A percentile compares a stretch with the other conserved stretches of the same genome.
Conservation (phyloP, 1,284 basidiomycete species). For the Anthracocystis setariae region DNA sequence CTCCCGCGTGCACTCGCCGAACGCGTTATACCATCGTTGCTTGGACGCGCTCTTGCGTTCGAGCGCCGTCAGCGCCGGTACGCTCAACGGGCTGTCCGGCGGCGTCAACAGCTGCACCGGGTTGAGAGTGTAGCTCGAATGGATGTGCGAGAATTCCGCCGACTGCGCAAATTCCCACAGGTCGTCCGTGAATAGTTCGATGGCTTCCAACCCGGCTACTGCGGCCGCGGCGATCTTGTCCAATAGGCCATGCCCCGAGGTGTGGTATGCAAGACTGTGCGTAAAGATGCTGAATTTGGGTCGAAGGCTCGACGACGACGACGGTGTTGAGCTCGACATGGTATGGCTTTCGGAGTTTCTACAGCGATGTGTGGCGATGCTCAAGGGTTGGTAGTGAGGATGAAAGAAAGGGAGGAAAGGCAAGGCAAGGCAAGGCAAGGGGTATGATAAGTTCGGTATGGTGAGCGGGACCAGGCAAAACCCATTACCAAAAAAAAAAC, state of each 20-base stretch:
- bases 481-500: too few relatives aligned
- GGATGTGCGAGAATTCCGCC: neutral
- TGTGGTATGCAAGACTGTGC: slow-evolving; percentile 30
- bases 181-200: slow-evolving; percentile 45
- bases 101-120: slow-evolving; percentile 13
- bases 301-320: neutral
- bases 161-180: slow-evolving; percentile 15
- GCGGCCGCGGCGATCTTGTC: slow-evolving; percentile 23
- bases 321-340: neutral
- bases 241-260: slow-evolving; percentile 14
- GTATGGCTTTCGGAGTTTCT: too few relatives aligned
- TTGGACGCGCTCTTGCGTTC: neutral
- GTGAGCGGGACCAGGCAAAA: too few relatives aligned
- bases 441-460: too few relatives aligned
- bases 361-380: too few relatives aligned
- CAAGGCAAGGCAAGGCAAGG: too few relatives aligned
- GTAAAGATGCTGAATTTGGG: slow-evolving; percentile 32
- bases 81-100: neutral
- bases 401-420: neutral
- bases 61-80: too few relatives aligned
- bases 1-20: slow-evolving; percentile 25
- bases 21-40: slow-evolving; percentile 19
- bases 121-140: neutral
- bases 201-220: slow-evolving; percentile 6
- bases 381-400: neutral